These are phyloP conservation scores for Wickerhamomyces sp. DNA, from an alignment of 1,139 yeast genomes.

Conservation along the genomic window DNA sequence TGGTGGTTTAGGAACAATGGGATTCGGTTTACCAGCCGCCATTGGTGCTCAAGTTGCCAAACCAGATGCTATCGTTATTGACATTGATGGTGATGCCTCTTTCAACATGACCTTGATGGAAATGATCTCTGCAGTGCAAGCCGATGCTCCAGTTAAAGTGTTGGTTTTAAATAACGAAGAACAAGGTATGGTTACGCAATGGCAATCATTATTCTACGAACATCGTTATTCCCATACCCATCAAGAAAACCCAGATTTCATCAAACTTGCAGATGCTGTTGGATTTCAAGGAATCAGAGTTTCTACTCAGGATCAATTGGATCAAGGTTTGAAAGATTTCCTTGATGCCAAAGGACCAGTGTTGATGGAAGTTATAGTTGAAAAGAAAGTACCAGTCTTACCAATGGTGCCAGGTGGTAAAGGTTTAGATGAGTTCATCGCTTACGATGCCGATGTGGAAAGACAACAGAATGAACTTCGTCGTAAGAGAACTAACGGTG, in stretches of 20 bases:
- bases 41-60: slow-evolving; percentile 97
- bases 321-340: slow-evolving; percentile 62
- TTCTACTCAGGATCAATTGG: slow-evolving; percentile 59
- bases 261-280: slow-evolving; percentile 92
- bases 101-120: slow-evolving; percentile 96
- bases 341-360: slow-evolving; percentile 71
- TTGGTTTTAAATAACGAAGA: slow-evolving; percentile 92
- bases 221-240: slow-evolving; percentile 96
- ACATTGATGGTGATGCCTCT: slow-evolving; percentile 97
- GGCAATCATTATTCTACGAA: slow-evolving; percentile 97
- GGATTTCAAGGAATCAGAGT: slow-evolving; percentile 81
- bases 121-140: slow-evolving; percentile 91
- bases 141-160: slow-evolving; percentile 82
- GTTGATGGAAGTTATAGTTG: slow-evolving; percentile 83
- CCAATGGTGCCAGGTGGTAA: slow-evolving; percentile 99
- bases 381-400: slow-evolving; percentile 93
- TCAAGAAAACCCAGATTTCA: slow-evolving; percentile 89
- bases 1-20: slow-evolving; percentile 99
- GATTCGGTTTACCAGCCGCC: slow-evolving; percentile 94
- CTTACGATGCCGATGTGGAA: slow-evolving; percentile 78
- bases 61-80: slow-evolving; percentile 92
- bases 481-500: slow-evolving; percentile 33
- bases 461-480: slow-evolving; percentile 56
- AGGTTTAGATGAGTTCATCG: slow-evolving; percentile 87
- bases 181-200: slow-evolving; percentile 99